Base-by-base conservation (phyloP, 768 basidiomycete species). In the Psilocybe tampanensis region DNA sequence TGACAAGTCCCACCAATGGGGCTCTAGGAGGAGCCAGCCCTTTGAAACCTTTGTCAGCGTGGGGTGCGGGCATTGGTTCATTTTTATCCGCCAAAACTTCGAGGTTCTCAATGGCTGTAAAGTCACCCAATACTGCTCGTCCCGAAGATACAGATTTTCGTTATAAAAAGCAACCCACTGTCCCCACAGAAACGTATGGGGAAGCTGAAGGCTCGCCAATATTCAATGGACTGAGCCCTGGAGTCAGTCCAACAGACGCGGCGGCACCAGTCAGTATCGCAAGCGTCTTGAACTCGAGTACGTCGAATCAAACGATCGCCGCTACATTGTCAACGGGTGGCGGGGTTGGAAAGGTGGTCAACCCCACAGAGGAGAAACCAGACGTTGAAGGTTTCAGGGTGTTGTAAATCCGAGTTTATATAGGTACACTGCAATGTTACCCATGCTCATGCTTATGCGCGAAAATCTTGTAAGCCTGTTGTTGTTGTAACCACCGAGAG, bases 41-140 rank as follows among this genome's bases (percentile, higher is more conserved):
- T 8, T 42, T 66, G n/a, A 64, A 67, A 41, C 70, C 69, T 0
- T 43, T 71, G 13, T 66, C 71, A 1, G 60, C 67, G 12, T 75
- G 74, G 74, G 58, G 74, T 18, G 59, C 71, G 9, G 70, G 70
- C 1, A 57, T 75, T 44, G 73, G 73, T 8, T 71, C 72, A 1
- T 74, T 72, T 55, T 59, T 75, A 18, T 70, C 68, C 17, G 64
- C 69, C 24, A 69, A 63, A 50, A 64, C 72, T 3, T 55, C 66
- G 15, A 67, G 62, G 48, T 70, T 70, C 39, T 69, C 69, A 39
- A 47, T 68, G 55, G 60, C 58, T 15, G 19, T 59, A 44, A 63
- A 60, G 52, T 61, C 64, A 7, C 68, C 68, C 11, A 65, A 65
- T 0, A 63, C 61, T 23, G 61, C 59, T 7, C 55, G 53, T 13